A percentile compares a stretch with the other conserved stretches of the same genome.
phyloP scores from a whole-genome alignment of 1,284 basidiomycete species.

The Rugosomyces carneus region DNA sequence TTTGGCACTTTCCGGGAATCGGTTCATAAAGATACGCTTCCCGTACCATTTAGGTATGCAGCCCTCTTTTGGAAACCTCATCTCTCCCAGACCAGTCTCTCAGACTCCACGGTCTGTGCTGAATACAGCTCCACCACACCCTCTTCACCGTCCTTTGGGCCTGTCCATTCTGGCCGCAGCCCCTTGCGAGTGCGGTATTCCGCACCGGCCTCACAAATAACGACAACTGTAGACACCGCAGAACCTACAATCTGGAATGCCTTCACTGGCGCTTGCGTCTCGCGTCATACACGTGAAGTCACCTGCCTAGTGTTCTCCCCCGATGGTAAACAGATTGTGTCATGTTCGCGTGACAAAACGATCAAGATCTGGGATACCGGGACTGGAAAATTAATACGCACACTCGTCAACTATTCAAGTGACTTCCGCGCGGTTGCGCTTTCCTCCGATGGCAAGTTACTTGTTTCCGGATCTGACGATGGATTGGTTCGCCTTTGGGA shows the following conservation, averaged over 20 bases:
- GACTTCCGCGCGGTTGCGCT: slow-evolving; percentile 7
- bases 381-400: slow-evolving; percentile 1
- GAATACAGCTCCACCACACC: neutral
- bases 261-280: neutral
- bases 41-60: slow-evolving; percentile 4
- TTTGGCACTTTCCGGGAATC: neutral
- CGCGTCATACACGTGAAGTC: slow-evolving; percentile 4
- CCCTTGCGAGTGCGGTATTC: neutral
- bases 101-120: neutral
- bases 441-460: slow-evolving; percentile 4
- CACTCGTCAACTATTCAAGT: slow-evolving; percentile 4
- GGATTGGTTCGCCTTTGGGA: slow-evolving; percentile 7
- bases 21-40: neutral
- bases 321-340: slow-evolving; percentile 1
- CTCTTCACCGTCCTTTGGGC: neutral
- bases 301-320: slow-evolving; percentile 4
- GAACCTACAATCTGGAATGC: neutral
- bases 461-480: slow-evolving; percentile 9
- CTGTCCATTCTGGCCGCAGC: neutral
- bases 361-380: slow-evolving; percentile 5
- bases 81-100: neutral
- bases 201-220: neutral
- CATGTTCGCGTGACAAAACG: slow-evolving; percentile 6
- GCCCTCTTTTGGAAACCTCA: neutral
- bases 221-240: neutral